These are phyloP conservation scores for Pachysolen tannophilus DNA, from an alignment of 805 yeast species.

Conservation along the genomic window DNA sequence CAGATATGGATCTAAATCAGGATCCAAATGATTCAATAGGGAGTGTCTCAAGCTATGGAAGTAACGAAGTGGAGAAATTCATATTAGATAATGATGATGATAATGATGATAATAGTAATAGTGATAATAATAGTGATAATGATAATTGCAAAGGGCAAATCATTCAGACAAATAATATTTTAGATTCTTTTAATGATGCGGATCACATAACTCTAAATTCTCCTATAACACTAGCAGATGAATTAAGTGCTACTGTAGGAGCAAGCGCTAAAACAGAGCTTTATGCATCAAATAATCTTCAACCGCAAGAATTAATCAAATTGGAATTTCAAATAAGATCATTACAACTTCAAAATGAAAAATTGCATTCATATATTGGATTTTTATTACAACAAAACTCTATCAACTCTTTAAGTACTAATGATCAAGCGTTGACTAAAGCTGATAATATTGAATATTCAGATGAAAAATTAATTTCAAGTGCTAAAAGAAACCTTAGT, in stretches of 20 bases:
- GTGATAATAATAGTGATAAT: background rate
- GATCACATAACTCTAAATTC: background rate
- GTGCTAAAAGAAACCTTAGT: conserved; percentile 36
- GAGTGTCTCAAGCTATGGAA: conserved; percentile 8
- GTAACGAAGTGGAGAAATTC: conserved; percentile 15
- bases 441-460: conserved; percentile 3
- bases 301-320: conserved; percentile 37
- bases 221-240: conserved; percentile 1
- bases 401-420: conserved; percentile 26
- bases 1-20: background rate
- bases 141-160: background rate
- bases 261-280: conserved; percentile 5
- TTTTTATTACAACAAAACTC: conserved; percentile 41
- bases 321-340: conserved; percentile 47
- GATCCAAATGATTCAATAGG: conserved; percentile 3
- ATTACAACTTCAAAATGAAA: conserved; percentile 46
- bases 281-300: background rate
- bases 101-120: background rate
- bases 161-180: background rate
- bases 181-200: background rate
- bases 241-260: conserved; percentile 1
- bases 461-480: conserved; percentile 21
- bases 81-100: conserved; percentile 4
- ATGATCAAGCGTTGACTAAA: conserved; percentile 11
- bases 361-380: conserved; percentile 48